phyloP scores from a whole-genome alignment of 352 stramenopile genomes.

The Phytopythium kandeliae region DNA sequence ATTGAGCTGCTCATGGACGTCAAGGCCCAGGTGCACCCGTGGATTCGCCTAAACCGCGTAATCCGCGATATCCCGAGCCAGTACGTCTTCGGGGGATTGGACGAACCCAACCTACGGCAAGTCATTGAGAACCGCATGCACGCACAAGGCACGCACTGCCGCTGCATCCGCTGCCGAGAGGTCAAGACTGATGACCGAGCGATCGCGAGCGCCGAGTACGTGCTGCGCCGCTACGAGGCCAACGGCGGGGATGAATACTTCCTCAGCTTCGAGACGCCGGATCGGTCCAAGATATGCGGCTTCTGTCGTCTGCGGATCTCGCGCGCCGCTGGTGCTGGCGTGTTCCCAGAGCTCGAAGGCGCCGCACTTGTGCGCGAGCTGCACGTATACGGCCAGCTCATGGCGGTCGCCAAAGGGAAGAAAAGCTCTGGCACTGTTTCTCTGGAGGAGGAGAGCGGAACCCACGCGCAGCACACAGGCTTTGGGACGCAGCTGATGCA shows the following conservation, averaged over 20 bases:
- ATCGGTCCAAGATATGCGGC: constrained; percentile 87
- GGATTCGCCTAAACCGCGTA: constrained; percentile 92
- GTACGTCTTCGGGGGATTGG: constrained; percentile 91
- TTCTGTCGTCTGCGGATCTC: constrained; percentile 87
- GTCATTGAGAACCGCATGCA: constrained; percentile 86
- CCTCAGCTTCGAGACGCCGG: constrained; percentile 89
- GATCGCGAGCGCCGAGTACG: constrained; percentile 60
- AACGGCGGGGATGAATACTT: constrained; percentile 90
- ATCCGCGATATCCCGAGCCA: constrained; percentile 93
- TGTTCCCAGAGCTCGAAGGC: constrained; percentile 74
- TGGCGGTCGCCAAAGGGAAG: constrained; percentile 29
- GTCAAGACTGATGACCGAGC: constrained; percentile 84
- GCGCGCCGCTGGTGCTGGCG: constrained; percentile 43
- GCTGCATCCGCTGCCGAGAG: constrained; percentile 90
- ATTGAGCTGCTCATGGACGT: constrained; percentile 88
- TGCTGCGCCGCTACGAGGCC: constrained; percentile 79
- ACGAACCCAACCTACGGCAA: constrained; percentile 90
- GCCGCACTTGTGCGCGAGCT: constrained; percentile 86
- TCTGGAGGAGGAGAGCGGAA: constrained; percentile 13
- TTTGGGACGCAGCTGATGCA: constrained; percentile 87
- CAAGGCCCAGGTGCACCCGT: constrained; percentile 90
- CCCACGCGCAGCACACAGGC: constrained; percentile 82
- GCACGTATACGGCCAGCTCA: constrained; percentile 89
- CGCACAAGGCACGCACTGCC: constrained; percentile 57
- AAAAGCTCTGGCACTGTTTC: constrained; percentile 10